Percentiles rank a stretch among this genome's conserved stretches.
Conservation (phyloP, 108 stramenopile species). For the Chaetoceros muelleri region DNA sequence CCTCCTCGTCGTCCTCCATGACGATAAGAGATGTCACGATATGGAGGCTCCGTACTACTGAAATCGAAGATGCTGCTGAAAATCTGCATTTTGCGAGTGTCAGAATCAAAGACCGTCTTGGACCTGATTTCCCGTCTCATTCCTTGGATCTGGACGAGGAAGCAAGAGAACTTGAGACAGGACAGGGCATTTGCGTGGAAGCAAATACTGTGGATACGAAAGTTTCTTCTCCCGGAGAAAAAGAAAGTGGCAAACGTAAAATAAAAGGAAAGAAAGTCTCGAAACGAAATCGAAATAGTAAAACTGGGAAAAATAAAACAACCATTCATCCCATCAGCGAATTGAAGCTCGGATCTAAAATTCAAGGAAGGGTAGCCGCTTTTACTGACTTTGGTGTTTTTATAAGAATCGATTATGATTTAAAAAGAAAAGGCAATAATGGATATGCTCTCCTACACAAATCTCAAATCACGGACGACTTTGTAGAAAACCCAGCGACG, state of each 20-base stretch:
- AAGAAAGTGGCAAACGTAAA: not conserved
- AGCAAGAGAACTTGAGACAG: not conserved
- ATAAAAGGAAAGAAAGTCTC: slow-evolving; percentile 9
- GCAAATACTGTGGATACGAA: not conserved
- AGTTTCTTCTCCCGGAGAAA: not conserved
- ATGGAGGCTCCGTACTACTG: too few relatives aligned
- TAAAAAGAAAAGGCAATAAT: slow-evolving; percentile 12
- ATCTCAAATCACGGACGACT: slow-evolving; percentile 23
- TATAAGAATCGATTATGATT: slow-evolving; percentile 24
- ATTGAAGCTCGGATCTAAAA: slow-evolving; percentile 16
- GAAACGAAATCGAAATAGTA: not conserved
- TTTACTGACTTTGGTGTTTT: slow-evolving; percentile 27
- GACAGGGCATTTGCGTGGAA: not conserved
- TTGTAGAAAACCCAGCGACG: slow-evolving; percentile 12
- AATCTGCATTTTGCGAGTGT: not conserved
- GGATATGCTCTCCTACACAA: slow-evolving; percentile 30
- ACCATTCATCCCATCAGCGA: slow-evolving; percentile 21
- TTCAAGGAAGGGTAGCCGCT: slow-evolving; percentile 20
- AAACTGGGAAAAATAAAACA: not conserved
- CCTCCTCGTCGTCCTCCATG: too few relatives aligned
- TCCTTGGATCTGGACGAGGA: too few relatives aligned
- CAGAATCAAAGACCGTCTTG: not conserved
- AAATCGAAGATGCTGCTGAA: not conserved
- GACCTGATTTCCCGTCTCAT: not conserved
- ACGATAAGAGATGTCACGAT: too few relatives aligned